These are phyloP conservation scores for Entonaema liquescens DNA, from an alignment of 495 filamentous ascomycete genomes.

Conservation along the genomic window DNA sequence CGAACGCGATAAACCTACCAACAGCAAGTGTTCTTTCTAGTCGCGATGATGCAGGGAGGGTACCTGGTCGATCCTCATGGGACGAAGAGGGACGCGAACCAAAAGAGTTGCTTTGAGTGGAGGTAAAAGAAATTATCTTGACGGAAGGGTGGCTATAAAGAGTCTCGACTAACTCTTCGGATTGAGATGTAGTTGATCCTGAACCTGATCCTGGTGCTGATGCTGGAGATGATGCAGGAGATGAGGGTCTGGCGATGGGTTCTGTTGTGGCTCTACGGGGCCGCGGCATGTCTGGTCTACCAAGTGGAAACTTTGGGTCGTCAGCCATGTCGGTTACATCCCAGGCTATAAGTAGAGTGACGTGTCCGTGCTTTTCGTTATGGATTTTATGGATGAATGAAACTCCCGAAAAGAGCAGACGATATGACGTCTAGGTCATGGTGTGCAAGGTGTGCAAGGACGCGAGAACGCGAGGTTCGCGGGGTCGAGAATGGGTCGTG, in stretches of 20 bases:
- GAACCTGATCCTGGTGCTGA: not conserved
- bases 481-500: not conserved
- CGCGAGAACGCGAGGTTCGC: constrained; percentile 6
- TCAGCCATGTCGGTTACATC: constrained; percentile 32
- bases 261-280: constrained; percentile 56
- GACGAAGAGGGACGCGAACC: constrained; percentile 42
- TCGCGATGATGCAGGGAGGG: constrained; percentile 76
- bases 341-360: constrained; percentile 9
- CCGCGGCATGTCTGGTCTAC: constrained; percentile 27
- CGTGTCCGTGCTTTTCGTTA: constrained; percentile 3
- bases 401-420: constrained; percentile 14
- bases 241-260: constrained; percentile 36
- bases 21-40: constrained; percentile 84
- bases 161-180: constrained; percentile 65
- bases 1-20: constrained; percentile 56
- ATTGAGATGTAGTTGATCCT: constrained; percentile 10
- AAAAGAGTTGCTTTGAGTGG: constrained; percentile 53
- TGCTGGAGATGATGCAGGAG: constrained; percentile 23
- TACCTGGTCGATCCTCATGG: constrained; percentile 56
- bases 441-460: constrained; percentile 2
- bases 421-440: constrained; percentile 30
- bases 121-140: constrained; percentile 71
- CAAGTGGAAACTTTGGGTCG: constrained; percentile 4
- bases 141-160: constrained; percentile 74
- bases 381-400: constrained; percentile 3